A percentile compares a stretch with the other conserved stretches of the same genome.
Conservation (phyloP, 495 filamentous ascomycete species). For the Astrothelium macrocarpum region DNA sequence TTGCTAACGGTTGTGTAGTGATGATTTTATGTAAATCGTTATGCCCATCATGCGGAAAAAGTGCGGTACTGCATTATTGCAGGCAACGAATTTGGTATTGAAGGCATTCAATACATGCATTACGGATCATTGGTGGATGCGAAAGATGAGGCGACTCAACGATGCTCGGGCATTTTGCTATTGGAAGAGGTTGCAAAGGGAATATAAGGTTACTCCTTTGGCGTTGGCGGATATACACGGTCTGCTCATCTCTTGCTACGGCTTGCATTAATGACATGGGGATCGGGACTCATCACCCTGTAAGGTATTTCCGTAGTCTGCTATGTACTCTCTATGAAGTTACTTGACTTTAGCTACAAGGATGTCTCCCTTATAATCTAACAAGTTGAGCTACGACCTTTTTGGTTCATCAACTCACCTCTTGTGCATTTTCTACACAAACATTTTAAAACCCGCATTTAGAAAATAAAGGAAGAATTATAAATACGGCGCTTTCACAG, state of each 20-base stretch:
- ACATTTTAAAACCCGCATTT: no score
- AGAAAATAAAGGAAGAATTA: no score
- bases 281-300: neutral
- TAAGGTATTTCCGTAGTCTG: neutral
- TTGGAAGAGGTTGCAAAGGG: neutral
- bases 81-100: no score
- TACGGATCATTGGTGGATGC: neutral
- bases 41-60: no score
- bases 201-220: neutral
- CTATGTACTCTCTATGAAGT: neutral
- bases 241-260: neutral
- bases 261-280: neutral
- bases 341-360: neutral
- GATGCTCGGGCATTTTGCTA: neutral
- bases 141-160: neutral
- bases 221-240: neutral
- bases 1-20: constrained; percentile 19
- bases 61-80: no score
- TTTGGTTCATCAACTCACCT: no score
- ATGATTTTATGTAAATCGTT: constrained; percentile 34
- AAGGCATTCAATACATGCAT: no score
- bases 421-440: no score
- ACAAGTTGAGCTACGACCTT: no score
- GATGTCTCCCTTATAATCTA: no score
- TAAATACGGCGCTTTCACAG: no score